These are phyloP conservation scores for Medicago arabica DNA, from an alignment of 306 rosid species.

Conservation along the genomic window DNA sequence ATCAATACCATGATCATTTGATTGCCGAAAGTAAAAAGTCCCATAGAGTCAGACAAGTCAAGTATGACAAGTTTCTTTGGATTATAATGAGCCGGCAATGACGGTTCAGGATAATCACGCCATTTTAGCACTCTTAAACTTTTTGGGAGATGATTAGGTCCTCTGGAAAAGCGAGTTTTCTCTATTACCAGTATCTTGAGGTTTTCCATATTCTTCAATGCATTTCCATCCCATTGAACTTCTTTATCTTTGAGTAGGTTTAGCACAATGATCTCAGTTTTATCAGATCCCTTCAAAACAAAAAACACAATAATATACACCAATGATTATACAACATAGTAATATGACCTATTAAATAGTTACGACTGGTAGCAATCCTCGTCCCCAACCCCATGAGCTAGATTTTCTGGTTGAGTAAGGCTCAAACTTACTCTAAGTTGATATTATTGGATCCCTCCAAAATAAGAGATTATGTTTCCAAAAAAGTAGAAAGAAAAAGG, in stretches of 20 bases:
- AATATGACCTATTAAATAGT: neutral
- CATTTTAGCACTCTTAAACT: neutral
- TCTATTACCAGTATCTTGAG: neutral
- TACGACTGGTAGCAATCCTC: too few species aligned
- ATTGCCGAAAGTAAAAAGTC: neutral
- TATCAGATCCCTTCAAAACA: constrained; percentile 3
- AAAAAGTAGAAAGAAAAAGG: neutral
- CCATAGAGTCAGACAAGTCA: neutral
- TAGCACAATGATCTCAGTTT: neutral
- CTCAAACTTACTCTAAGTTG: too few species aligned
- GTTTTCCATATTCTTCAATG: neutral
- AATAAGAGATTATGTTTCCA: too few species aligned
- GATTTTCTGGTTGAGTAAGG: too few species aligned
- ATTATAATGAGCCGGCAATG: neutral
- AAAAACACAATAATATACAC: neutral
- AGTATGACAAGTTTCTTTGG: neutral
- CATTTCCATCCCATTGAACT: constrained; percentile 2
- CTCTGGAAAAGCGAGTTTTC: neutral
- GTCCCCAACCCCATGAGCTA: too few species aligned
- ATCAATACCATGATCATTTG: neutral
- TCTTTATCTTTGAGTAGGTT: neutral
- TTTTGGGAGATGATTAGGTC: neutral
- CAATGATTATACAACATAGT: too few species aligned
- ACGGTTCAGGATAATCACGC: neutral
- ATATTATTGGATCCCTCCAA: too few species aligned